Percentiles rank a stretch among this genome's conserved stretches.
Conservation (phyloP, 768 basidiomycete species). For the Russula earlei region DNA sequence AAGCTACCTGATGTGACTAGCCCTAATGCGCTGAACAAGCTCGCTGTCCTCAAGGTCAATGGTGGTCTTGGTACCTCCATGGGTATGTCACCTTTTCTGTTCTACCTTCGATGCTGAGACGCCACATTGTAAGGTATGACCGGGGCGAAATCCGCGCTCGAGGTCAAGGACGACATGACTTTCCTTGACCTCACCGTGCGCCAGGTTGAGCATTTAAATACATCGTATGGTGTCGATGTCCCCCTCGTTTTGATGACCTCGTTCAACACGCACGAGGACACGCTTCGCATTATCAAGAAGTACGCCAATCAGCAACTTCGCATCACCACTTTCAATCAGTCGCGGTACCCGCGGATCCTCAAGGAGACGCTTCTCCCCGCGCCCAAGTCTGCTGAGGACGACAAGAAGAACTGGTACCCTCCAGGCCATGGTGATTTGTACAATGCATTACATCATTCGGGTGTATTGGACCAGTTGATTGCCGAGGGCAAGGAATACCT, state of each 20-base stretch:
- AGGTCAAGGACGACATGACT: slow-evolving; percentile 96
- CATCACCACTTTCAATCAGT: slow-evolving; percentile 90
- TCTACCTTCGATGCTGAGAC: not conserved
- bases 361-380: slow-evolving; percentile 82
- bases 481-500: slow-evolving; percentile 93
- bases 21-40: slow-evolving; percentile 71
- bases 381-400: slow-evolving; percentile 65
- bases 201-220: slow-evolving; percentile 95
- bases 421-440: slow-evolving; percentile 96
- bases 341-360: slow-evolving; percentile 86
- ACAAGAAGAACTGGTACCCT: slow-evolving; percentile 94
- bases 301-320: slow-evolving; percentile 92
- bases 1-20: slow-evolving; percentile 52
- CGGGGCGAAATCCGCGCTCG: slow-evolving; percentile 86
- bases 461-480: slow-evolving; percentile 82
- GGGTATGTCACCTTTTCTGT: slow-evolving; percentile 36
- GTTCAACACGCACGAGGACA: slow-evolving; percentile 97
- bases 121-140: slow-evolving; percentile 49
- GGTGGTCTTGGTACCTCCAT: slow-evolving; percentile 89
- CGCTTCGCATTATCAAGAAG: slow-evolving; percentile 92
- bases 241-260: slow-evolving; percentile 99
- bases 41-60: slow-evolving; percentile 93
- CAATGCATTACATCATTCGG: slow-evolving; percentile 84
- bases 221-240: slow-evolving; percentile 72
- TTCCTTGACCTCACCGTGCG: slow-evolving; percentile 92